Base-by-base conservation (phyloP, 805 yeast species). In the Kuraishia piskuri region DNA sequence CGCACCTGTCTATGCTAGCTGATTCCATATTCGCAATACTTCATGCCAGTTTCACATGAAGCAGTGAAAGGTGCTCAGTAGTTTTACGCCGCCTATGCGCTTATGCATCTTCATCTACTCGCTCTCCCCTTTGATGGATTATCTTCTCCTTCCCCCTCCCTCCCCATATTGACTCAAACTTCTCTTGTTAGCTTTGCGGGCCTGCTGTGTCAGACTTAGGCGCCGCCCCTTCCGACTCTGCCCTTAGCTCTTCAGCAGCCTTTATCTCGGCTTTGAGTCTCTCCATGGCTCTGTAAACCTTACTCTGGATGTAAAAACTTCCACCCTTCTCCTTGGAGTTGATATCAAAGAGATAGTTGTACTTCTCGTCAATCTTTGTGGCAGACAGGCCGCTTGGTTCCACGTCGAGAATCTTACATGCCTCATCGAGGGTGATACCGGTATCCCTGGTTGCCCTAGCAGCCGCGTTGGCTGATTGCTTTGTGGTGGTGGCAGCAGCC, bases 271-370 rank as follows among this genome's bases (percentile, higher is more conserved):
- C 80, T 67, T 86, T 84, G 59, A 94, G 74, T 57, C 97, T 78
- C 67, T 94, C 98, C 80, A 90, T 88, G 22, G 99, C 97, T 68
- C 96, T 81, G 69, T 82, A 90, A 22, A 94, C 92, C 72, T 94
- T 94, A 52, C 94, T 84, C 66, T 94, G 99, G 51, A 94, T 67
- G 64, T 92, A 94, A 66, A 94, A 92, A 46, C 96, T 87, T 47
- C 96, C 96, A n/a, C 96, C 96, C 68, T 90, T 90, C 56, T 91
- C 97, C 68, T 89, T 90, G 25, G 94, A 81, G 72, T 94, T 94
- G 53, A 90, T 88, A 50, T 88, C 88, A 61, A 91, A 94, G 59
- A 94, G 71, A 61, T 89, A 89, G 55, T 85, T 81, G 72, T 86
- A 94, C 66, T 87, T 86, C 55, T 78, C 78, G 56, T 84, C 81